A percentile compares a stretch with the other conserved stretches of the same genome.
Evolutionary conservation across 805 yeast genomes (phyloP).

Genomic region (Kazachstania viticola): DNA sequence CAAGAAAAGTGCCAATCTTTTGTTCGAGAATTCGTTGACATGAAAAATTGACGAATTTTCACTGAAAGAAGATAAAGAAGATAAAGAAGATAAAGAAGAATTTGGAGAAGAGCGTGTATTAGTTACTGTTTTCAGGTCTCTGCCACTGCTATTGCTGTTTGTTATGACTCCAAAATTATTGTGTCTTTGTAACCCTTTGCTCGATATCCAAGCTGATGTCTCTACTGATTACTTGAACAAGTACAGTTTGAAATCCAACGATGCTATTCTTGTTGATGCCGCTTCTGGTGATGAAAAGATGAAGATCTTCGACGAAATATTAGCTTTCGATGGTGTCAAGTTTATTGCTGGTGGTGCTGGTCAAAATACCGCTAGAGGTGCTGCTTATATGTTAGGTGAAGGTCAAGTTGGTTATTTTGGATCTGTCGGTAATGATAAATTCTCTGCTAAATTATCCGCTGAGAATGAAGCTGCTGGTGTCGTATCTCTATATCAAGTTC

Average conservation of each 20-base stretch:
- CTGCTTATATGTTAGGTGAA: slow-evolving; percentile 78
- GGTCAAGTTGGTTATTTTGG: slow-evolving; percentile 88
- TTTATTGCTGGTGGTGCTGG: slow-evolving; percentile 98
- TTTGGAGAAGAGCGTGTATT: too few relatives aligned
- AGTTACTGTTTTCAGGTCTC: too few relatives aligned
- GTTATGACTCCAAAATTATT: slow-evolving; percentile 33
- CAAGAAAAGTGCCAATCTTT: too few relatives aligned
- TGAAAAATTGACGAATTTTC: too few relatives aligned
- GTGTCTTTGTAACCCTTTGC: slow-evolving; percentile 85
- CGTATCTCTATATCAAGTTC: slow-evolving; percentile 73
- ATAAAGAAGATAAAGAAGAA: too few relatives aligned
- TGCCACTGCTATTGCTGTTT: too few relatives aligned
- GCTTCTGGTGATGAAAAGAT: slow-evolving; percentile 63
- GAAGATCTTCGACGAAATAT: slow-evolving; percentile 76
- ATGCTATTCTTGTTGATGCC: slow-evolving; percentile 63
- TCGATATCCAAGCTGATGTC: slow-evolving; percentile 77
- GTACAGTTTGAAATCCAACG: slow-evolving; percentile 79
- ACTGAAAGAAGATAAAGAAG: too few relatives aligned
- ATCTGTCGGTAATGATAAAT: slow-evolving; percentile 87
- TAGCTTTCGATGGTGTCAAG: slow-evolving; percentile 47
- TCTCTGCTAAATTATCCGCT: slow-evolving; percentile 63
- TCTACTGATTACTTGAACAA: slow-evolving; percentile 58
- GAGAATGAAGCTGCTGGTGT: slow-evolving; percentile 89
- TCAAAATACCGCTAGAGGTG: slow-evolving; percentile 97
- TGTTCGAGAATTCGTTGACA: neutral